Percentiles rank a stretch among this genome's conserved stretches.
phyloP scores from a whole-genome alignment of 208 protist species.

The Endotrypanum monterogeii region DNA sequence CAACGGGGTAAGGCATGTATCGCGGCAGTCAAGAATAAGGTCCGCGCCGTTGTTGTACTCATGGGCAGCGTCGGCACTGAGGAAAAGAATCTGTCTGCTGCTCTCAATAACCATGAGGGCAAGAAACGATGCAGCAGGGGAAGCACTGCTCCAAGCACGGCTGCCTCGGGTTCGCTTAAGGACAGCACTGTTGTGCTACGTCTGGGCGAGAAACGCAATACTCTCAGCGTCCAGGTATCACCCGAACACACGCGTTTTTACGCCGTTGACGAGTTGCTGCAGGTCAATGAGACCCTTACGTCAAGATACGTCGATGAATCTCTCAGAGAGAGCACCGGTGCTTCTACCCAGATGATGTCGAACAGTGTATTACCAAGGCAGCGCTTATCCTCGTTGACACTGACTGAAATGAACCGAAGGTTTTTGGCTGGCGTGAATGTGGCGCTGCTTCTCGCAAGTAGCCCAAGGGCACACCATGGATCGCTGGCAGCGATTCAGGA shows the following conservation, averaged over 20 bases:
- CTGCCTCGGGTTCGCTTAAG: neutral
- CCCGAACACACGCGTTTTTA: slow-evolving; percentile 48
- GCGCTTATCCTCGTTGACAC: slow-evolving; percentile 42
- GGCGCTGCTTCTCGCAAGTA: slow-evolving; percentile 53
- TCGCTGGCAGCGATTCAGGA: slow-evolving; percentile 39
- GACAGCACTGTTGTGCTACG: slow-evolving; percentile 18
- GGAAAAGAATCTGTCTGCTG: neutral
- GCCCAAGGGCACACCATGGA: slow-evolving; percentile 31
- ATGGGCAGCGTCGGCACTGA: slow-evolving; percentile 2
- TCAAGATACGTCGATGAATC: neutral
- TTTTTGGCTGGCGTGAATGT: slow-evolving; percentile 67
- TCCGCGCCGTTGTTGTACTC: slow-evolving; percentile 27
- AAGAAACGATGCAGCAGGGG: neutral
- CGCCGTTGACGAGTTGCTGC: slow-evolving; percentile 67
- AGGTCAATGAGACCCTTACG: slow-evolving; percentile 20
- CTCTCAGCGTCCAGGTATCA: slow-evolving; percentile 44
- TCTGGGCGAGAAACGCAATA: slow-evolving; percentile 13
- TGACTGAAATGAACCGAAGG: slow-evolving; percentile 48
- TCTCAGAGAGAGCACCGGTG: neutral
- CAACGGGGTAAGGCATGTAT: neutral
- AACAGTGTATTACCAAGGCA: neutral
- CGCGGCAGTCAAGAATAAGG: slow-evolving; percentile 6
- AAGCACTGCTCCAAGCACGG: neutral
- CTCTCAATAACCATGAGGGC: neutral
- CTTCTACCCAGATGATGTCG: neutral